phyloP scores from a whole-genome alignment of 768 basidiomycete species.

The Cystofilobasidium capitatum region DNA sequence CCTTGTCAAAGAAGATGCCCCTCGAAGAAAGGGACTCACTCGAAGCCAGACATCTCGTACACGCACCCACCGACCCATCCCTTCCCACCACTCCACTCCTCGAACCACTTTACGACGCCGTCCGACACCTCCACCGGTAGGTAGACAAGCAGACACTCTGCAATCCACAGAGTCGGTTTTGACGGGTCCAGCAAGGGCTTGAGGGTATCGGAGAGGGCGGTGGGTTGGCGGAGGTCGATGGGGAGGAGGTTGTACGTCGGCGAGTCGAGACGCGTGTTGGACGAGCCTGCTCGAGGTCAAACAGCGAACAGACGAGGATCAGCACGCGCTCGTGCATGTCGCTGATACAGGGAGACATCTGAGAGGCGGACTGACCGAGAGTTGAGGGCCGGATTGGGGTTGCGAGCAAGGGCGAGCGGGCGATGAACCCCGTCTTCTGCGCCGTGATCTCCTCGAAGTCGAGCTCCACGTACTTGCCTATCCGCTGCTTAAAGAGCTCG shows the following conservation, averaged over 20 bases:
- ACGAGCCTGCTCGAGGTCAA: neutral
- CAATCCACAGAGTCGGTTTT: slow-evolving; percentile 71
- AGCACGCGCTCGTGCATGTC: slow-evolving; percentile 44
- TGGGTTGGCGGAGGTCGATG: neutral
- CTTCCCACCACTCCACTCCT: slow-evolving; percentile 45
- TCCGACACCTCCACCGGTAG: slow-evolving; percentile 56
- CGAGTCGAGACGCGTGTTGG: slow-evolving; percentile 46
- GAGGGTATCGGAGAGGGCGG: slow-evolving; percentile 4
- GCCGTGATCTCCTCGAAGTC: slow-evolving; percentile 81
- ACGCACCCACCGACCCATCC: slow-evolving; percentile 49
- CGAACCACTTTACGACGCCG: slow-evolving; percentile 63
- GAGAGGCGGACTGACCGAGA: neutral
- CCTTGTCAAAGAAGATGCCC: no score
- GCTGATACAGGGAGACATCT: neutral
- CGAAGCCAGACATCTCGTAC: slow-evolving; percentile 88
- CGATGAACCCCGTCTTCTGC: slow-evolving; percentile 47
- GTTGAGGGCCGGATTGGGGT: neutral
- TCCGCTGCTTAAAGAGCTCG: slow-evolving; percentile 42
- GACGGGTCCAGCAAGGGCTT: slow-evolving; percentile 47
- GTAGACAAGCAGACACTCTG: slow-evolving; percentile 90
- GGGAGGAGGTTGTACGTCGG: slow-evolving; percentile 53
- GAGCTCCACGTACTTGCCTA: slow-evolving; percentile 68
- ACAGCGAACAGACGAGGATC: neutral
- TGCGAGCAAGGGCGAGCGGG: neutral
- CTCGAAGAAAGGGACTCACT: slow-evolving; percentile 34